Evolutionary conservation across 2,329 filamentous ascomycete genomes (phyloP).

Genomic region (Aspergillus amoenus): DNA sequence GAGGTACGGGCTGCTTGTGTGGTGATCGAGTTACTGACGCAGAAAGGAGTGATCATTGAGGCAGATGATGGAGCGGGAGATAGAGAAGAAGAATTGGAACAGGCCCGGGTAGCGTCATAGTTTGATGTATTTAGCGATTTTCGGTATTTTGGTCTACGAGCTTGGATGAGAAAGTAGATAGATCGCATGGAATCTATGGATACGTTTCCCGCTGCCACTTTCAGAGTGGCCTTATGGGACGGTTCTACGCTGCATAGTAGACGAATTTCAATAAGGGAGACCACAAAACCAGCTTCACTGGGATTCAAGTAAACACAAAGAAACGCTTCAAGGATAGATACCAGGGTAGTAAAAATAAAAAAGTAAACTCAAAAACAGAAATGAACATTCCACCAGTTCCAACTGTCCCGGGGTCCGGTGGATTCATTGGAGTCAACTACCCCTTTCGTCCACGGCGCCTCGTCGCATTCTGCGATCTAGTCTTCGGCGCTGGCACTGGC

Average conservation of each 20-base stretch:
- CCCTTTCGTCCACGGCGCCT: slow-evolving; percentile 20
- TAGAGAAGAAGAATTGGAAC: not conserved
- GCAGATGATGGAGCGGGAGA: not conserved
- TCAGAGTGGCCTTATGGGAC: not conserved
- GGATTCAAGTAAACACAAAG: not conserved
- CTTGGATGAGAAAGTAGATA: not conserved
- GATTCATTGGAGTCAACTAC: slow-evolving; percentile 8
- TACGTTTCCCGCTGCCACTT: not conserved
- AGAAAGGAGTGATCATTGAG: not conserved
- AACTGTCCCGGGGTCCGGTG: too few species aligned
- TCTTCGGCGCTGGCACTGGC: slow-evolving; percentile 11
- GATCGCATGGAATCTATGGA: not conserved
- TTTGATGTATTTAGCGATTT: not conserved
- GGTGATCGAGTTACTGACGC: slow-evolving; percentile 17
- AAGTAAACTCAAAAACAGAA: not conserved
- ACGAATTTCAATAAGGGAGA: not conserved
- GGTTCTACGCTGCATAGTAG: too few species aligned
- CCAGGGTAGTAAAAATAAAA: not conserved
- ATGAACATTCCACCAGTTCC: too few species aligned
- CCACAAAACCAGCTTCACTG: not conserved
- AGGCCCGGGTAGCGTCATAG: not conserved
- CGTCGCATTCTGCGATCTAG: slow-evolving; percentile 24
- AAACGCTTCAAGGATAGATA: not conserved
- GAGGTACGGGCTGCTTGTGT: slow-evolving; percentile 27
- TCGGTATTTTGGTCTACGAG: not conserved